Evolutionary conservation across 2,329 filamentous ascomycete species (phyloP).

Genomic region (Massarina eburnea): DNA sequence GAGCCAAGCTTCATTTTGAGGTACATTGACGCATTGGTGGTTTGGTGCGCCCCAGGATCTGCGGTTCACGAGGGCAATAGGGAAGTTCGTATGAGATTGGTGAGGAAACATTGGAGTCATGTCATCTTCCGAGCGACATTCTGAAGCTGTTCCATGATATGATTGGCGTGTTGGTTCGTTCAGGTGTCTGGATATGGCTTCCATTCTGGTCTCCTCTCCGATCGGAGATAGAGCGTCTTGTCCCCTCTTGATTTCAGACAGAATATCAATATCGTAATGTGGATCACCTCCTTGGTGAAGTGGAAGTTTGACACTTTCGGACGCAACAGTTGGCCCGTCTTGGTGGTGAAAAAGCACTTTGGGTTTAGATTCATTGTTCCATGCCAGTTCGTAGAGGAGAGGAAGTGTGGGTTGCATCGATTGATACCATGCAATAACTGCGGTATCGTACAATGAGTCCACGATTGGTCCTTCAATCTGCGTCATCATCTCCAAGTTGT

Average conservation of each 20-base stretch:
- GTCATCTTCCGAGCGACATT: constrained; percentile 53
- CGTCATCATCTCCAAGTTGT: constrained; percentile 80
- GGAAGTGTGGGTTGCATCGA: constrained; percentile 62
- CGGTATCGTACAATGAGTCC: constrained; percentile 73
- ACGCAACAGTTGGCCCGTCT: constrained; percentile 1
- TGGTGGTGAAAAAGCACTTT: neutral
- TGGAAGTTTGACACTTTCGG: constrained; percentile 37
- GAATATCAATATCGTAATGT: constrained; percentile 65
- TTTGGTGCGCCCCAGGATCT: constrained; percentile 67
- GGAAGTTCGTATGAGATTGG: constrained; percentile 57
- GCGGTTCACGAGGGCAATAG: constrained; percentile 72
- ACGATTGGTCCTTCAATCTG: constrained; percentile 77
- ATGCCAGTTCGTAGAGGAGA: constrained; percentile 54
- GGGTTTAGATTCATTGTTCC: constrained; percentile 32
- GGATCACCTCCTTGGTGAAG: constrained; percentile 62
- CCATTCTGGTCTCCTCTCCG: constrained; percentile 54
- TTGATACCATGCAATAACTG: constrained; percentile 71
- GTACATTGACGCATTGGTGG: constrained; percentile 62
- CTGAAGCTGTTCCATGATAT: constrained; percentile 57
- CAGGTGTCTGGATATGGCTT: constrained; percentile 65
- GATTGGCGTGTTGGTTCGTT: constrained; percentile 57
- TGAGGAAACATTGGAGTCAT: constrained; percentile 69
- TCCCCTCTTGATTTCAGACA: constrained; percentile 62
- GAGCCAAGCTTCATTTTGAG: constrained; percentile 76
- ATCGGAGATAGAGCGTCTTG: constrained; percentile 59